Evolutionary conservation across 169 alveolate genomes (phyloP), one percentile per base, ranked within the genome.

Genomic region (Eimeria acervulina): DNA sequence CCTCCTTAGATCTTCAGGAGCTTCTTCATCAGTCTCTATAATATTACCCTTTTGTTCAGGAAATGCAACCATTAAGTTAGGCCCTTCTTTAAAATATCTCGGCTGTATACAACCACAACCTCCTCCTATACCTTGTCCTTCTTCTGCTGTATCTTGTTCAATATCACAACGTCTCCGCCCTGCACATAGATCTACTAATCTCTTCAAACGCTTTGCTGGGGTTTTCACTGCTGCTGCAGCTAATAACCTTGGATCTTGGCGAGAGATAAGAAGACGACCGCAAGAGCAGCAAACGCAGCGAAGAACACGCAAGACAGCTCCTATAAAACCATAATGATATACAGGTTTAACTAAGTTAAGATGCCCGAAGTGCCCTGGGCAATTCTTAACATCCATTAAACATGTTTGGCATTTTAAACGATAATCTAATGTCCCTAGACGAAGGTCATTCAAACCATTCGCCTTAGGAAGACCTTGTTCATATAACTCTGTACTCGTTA

Each of bases 331-430:
- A 36, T 85, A 83, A 70, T 89, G 95, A 96, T 98, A 99, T 97
- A 99, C 99, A 15, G 99, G 99, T 93, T 97, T 98, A 21, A 99
- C 99, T 31, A 99, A 97, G 72, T 98, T 99, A 78, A 99, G 98
- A 97, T 99, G 99, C 38, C 99, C 99, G 97, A 99, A 99, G 95
- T 99, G 99, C 28, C 99, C 99, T 8, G 99, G 99, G 95, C 99
- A 99, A 88, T 99, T 98, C 95, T 98, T 98, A 95, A 98, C 98
- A 96, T 98, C 98, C 98, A 99, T 99, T 84, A 97, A 97, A 96
- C 99, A 99, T 31, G 99, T 99, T 85, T 97, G 97, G 96, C 99
- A 99, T 68, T 95, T 96, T 40, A 97, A 96, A 70, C 98, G 98
- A 61, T 98, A 98, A 95, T 99, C 99, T 94, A 99, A 98, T 28